Evolutionary conservation across 352 stramenopile genomes (phyloP).

Genomic region (Globisporangium polare): DNA sequence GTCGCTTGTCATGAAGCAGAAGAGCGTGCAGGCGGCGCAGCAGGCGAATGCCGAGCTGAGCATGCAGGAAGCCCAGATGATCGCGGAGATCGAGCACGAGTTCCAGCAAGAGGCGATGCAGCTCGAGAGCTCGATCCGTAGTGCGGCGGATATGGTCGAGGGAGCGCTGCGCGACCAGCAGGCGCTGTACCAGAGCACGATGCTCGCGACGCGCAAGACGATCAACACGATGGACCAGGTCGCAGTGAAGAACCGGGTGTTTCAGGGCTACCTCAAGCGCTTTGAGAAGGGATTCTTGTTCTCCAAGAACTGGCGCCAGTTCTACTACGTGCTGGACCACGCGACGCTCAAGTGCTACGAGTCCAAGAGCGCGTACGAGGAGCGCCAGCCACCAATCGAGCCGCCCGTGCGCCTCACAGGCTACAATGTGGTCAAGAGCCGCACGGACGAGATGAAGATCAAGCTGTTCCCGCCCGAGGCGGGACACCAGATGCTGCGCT

Average conservation of each 20-base stretch:
- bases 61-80: constrained; percentile 40
- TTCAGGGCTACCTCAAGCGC: constrained; percentile 66
- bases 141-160: constrained; percentile 41
- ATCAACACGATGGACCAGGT: constrained; percentile 78
- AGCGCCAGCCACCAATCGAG: constrained; percentile 49
- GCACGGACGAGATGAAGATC: constrained; percentile 79
- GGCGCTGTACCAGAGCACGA: constrained; percentile 67
- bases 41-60: constrained; percentile 44
- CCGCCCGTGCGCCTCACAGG: constrained; percentile 50
- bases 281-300: constrained; percentile 76
- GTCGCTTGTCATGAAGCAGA: constrained; percentile 39
- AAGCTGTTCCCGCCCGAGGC: constrained; percentile 69
- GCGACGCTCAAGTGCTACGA: constrained; percentile 65
- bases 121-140: constrained; percentile 35
- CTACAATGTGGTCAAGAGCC: constrained; percentile 66
- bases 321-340: constrained; percentile 72
- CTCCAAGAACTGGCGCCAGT: constrained; percentile 73
- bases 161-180: constrained; percentile 52
- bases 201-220: constrained; percentile 69
- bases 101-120: constrained; percentile 36
- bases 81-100: constrained; percentile 42
- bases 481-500: constrained; percentile 61
- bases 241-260: constrained; percentile 55
- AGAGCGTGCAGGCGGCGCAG: constrained; percentile 40
- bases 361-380: constrained; percentile 70